These are phyloP conservation scores for Phytophthora ohioensis DNA, from an alignment of 352 stramenopile genomes.

Conservation along the genomic window DNA sequence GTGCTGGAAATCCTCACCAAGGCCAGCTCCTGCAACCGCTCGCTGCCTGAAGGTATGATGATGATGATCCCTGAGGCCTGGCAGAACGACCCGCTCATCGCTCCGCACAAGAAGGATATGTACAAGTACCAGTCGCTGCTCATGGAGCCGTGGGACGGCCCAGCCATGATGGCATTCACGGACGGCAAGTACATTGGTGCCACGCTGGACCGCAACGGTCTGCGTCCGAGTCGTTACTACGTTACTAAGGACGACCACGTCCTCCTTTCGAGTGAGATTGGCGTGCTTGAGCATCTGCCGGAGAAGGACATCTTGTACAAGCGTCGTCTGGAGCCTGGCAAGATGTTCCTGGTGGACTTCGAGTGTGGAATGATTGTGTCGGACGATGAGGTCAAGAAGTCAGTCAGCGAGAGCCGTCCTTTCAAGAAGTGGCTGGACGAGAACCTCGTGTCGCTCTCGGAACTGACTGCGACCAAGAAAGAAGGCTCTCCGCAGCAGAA, in stretches of 20 bases:
- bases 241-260: constrained; percentile 97
- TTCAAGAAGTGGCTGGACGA: constrained; percentile 95
- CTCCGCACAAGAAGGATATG: constrained; percentile 95
- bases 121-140: constrained; percentile 98
- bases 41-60: constrained; percentile 96
- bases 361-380: constrained; percentile 94
- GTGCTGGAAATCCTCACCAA: constrained; percentile 96
- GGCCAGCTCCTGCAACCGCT: constrained; percentile 87
- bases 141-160: constrained; percentile 98
- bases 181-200: constrained; percentile 96
- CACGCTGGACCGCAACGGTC: constrained; percentile 96
- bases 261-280: constrained; percentile 95
- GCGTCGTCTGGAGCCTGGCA: constrained; percentile 95
- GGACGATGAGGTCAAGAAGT: constrained; percentile 96
- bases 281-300: constrained; percentile 92
- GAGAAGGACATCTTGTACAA: constrained; percentile 95
- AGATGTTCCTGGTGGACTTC: constrained; percentile 98
- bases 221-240: constrained; percentile 96
- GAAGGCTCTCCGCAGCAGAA: constrained; percentile 27
- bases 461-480: constrained; percentile 52
- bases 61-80: constrained; percentile 99
- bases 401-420: constrained; percentile 85
- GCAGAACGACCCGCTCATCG: constrained; percentile 95
- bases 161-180: constrained; percentile 98
- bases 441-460: constrained; percentile 91